Conservation (phyloP, 495 filamentous ascomycete genomes). For the Annulohypoxylon stygium region DNA sequence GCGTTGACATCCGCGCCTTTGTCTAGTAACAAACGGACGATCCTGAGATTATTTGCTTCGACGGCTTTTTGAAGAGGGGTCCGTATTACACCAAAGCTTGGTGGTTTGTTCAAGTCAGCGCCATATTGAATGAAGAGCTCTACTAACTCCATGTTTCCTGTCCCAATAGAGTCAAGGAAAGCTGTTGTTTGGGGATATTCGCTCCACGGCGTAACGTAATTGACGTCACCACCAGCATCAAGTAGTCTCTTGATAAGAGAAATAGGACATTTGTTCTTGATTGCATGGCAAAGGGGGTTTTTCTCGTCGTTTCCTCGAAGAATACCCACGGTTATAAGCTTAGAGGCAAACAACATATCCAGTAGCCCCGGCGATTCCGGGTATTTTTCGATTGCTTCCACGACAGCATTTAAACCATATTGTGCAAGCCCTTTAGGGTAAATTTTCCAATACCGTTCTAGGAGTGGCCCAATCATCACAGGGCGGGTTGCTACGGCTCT, state of each 20-base stretch:
- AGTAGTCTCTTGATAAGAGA: not conserved
- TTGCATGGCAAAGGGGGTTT: not conserved
- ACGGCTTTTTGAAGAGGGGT: not conserved
- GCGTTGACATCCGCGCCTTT: not conserved
- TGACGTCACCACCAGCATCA: not conserved
- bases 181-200: not conserved
- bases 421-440: not conserved
- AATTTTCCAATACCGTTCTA: not conserved
- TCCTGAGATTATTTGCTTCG: not conserved
- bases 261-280: not conserved
- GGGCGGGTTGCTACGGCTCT: not conserved
- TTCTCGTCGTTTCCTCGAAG: not conserved
- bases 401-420: not conserved
- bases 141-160: not conserved
- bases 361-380: not conserved
- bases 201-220: not conserved
- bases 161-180: not conserved
- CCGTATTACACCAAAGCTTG: not conserved
- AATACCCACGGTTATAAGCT: not conserved
- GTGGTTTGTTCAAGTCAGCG: not conserved
- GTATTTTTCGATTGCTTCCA: not conserved
- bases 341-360: constrained; percentile 13
- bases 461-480: constrained; percentile 19
- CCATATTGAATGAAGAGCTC: not conserved
- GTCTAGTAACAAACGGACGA: not conserved